Base-by-base conservation (phyloP, 805 yeast genomes). In the Ogataea populi-albae region DNA sequence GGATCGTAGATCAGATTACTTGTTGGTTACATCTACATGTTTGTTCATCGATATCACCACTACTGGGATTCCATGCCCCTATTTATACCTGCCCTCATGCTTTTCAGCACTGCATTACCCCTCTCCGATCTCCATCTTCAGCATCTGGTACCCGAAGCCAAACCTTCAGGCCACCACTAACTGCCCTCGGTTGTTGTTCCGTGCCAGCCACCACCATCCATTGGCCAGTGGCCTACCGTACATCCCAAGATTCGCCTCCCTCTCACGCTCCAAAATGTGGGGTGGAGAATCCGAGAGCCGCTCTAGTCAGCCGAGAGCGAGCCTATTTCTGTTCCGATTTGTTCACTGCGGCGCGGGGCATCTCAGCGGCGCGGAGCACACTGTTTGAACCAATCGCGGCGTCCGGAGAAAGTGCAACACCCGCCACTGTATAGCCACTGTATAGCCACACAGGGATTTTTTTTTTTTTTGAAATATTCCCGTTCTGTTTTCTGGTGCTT, bases 321-420 rank as follows among this genome's bases (percentile, higher is more conserved):
- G 52, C 43, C 52, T 47, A 47, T 47, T 47, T 43, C 30, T 35
- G 34, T 37, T 39, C 43, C 47, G 45, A 40, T 43, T 43, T 43
- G 47, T 35, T 37, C 31, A 35, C 35, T 22, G 21, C 8, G 30
- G 30, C 8, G n/a, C n/a, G n/a, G n/a, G n/a, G n/a, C n/a, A n/a
- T n/a, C n/a, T n/a, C n/a, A n/a, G n/a, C n/a, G n/a, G n/a, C n/a
- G n/a, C n/a, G n/a, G n/a, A n/a, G n/a, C n/a, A n/a, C n/a, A n/a
- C n/a, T n/a, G n/a, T n/a, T n/a, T n/a, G n/a, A n/a, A n/a, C n/a
- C n/a, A n/a, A n/a, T n/a, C n/a, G n/a, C n/a, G n/a, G n/a, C n/a
- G n/a, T n/a, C n/a, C n/a, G n/a, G n/a, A n/a, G n/a, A n/a, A n/a
- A n/a, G n/a, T n/a, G n/a, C n/a, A n/a, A n/a, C n/a, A n/a, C n/a